Evolutionary conservation across 169 alveolate species (phyloP).

Genomic region (Eimeria maxima): DNA sequence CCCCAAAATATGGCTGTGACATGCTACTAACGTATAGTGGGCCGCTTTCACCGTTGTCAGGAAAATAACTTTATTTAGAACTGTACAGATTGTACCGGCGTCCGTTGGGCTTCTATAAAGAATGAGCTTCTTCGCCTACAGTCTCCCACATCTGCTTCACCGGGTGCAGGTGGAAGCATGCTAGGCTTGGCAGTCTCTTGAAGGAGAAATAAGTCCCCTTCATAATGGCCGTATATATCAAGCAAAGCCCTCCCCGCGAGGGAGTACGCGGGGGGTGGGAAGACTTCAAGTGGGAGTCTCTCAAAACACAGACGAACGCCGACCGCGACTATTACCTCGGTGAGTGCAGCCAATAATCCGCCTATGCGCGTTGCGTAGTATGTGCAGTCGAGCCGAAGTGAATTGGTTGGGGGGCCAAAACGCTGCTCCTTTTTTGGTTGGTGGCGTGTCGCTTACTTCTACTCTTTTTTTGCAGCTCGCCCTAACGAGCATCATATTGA

Average conservation of each 20-base stretch:
- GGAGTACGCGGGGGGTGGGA: constrained; percentile 84
- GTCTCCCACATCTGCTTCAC: neutral
- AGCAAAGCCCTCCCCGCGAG: constrained; percentile 83
- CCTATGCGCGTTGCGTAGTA: neutral
- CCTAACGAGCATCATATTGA: neutral
- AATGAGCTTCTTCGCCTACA: neutral
- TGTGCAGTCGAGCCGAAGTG: neutral
- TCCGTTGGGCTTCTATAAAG: neutral
- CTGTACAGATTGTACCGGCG: neutral
- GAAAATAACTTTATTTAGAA: neutral
- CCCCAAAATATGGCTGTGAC: neutral
- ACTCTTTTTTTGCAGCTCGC: neutral
- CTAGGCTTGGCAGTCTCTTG: neutral
- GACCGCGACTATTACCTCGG: constrained; percentile 82
- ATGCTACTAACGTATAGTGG: neutral
- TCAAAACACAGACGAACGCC: constrained; percentile 67
- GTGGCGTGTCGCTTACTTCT: neutral
- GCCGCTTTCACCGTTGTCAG: neutral
- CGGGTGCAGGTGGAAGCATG: constrained; percentile 19
- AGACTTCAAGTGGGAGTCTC: constrained; percentile 81
- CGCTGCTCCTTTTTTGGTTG: neutral
- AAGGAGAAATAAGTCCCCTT: neutral
- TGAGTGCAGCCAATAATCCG: neutral
- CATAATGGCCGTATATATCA: constrained; percentile 79
- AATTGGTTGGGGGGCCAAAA: neutral